Percentiles rank a stretch among this genome's conserved stretches.
These are phyloP conservation scores for Fusarium sp. DNA, from an alignment of 2,329 filamentous ascomycete genomes.

Conservation along the genomic window DNA sequence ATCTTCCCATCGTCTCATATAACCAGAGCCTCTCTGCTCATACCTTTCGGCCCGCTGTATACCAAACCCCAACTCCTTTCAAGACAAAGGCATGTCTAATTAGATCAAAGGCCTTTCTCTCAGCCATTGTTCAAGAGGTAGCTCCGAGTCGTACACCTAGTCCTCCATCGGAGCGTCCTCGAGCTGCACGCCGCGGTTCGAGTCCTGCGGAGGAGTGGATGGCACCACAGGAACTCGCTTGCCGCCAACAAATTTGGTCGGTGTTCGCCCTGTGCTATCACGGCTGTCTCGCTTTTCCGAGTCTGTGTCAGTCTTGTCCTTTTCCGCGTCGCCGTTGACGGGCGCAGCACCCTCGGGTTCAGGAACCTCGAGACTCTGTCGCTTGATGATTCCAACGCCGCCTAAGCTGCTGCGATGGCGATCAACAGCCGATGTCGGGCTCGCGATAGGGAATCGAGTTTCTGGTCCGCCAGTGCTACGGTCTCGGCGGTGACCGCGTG, in stretches of 20 bases:
- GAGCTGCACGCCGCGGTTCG: constrained; percentile 63
- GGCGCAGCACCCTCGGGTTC: constrained; percentile 66
- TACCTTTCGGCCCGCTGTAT: constrained; percentile 30
- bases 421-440: constrained; percentile 69
- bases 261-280: constrained; percentile 71
- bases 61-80: constrained; percentile 35
- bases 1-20: constrained; percentile 19
- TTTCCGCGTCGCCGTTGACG: constrained; percentile 59
- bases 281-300: constrained; percentile 77
- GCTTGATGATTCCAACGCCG: constrained; percentile 62
- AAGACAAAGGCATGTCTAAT: constrained; percentile 27
- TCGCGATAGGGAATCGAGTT: constrained; percentile 88
- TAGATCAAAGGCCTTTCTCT: constrained; percentile 28
- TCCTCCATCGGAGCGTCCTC: constrained; percentile 69
- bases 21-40: constrained; percentile 19
- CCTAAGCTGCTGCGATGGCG: constrained; percentile 67
- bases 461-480: constrained; percentile 80
- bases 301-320: constrained; percentile 46
- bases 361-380: constrained; percentile 87
- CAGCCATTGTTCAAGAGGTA: constrained; percentile 26
- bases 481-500: constrained; percentile 80
- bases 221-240: constrained; percentile 57
- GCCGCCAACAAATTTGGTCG: constrained; percentile 64
- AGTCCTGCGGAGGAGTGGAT: constrained; percentile 52
- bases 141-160: constrained; percentile 50